Evolutionary conservation across 2,329 filamentous ascomycete genomes (phyloP), one percentile per base, ranked within the genome.

Genomic region (Pseudocercospora musae): DNA sequence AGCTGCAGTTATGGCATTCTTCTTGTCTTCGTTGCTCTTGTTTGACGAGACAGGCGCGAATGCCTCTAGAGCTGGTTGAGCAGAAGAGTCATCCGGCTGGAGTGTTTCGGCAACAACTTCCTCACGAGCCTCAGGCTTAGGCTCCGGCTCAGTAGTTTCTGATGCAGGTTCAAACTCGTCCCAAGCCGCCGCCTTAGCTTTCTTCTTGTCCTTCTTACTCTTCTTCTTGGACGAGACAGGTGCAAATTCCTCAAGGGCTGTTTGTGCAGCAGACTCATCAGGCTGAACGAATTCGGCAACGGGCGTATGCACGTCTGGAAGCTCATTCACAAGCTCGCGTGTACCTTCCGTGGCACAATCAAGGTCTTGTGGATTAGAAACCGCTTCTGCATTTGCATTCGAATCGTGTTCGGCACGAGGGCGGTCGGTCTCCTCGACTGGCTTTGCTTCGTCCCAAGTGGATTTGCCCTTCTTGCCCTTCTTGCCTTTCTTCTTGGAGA

Each of bases 1-100:
- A 37, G 40, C 18, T 31, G 65, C 53, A 18, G 40, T 48, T 37
- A 67, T 64, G 13, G 57, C 20, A 25, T 64, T 61, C 53, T 64
- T 60, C 50, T 68, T 66, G 4, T 60, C 58, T 57, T 66, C 66
- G 49, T 68, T 69, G 61, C 58, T 68, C 59, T 75, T 72, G 18
- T 66, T 67, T 3, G 59, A 62, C 18, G 54, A 42, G 29, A 55
- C 44, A 53, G 54, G 46, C n/a, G 50, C 31, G 15, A 60, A 58
- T 4, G 64, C 60, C 66, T 71, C 63, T 11, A 57, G 23, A 48
- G 58, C 40, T 2, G 33, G 11, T 44, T 50, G 55, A 13, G 37
- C 33, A 20, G 29, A 31, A 25, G 44, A 57, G 21, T 58, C 53
- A 15, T 60, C 58, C 13, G 31, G 50, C 23, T 57, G 52, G 5